A percentile compares a stretch with the other conserved stretches of the same genome.
phyloP scores from a whole-genome alignment of 1,284 basidiomycete genomes.

The Rhodotorula sp. region DNA sequence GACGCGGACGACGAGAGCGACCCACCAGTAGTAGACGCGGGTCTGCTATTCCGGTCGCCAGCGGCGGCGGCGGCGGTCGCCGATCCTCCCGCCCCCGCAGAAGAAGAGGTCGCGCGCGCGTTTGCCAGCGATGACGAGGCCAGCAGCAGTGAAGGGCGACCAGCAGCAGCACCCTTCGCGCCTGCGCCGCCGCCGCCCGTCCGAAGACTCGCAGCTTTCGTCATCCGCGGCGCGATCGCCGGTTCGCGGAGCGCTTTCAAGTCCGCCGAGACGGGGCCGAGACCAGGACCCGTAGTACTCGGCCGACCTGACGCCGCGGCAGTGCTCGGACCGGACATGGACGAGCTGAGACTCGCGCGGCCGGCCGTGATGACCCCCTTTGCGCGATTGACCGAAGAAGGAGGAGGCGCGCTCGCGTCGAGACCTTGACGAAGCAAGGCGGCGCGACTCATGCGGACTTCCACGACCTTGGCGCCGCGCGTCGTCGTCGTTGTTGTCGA shows the following conservation, averaged over 20 bases:
- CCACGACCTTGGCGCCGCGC: background rate
- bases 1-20: constrained; percentile 55
- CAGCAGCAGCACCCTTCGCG: background rate
- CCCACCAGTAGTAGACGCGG: background rate
- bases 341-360: background rate
- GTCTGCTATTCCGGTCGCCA: constrained; percentile 53
- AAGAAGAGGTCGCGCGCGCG: constrained; percentile 52
- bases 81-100: too few species aligned
- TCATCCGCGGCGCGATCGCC: constrained; percentile 63
- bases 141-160: too few species aligned
- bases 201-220: constrained; percentile 67
- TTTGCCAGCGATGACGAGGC: background rate
- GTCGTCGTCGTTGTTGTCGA: background rate
- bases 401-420: constrained; percentile 1
- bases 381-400: background rate
- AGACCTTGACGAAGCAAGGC: constrained; percentile 23
- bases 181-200: constrained; percentile 50
- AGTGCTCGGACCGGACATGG: too few species aligned
- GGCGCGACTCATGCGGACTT: constrained; percentile 26
- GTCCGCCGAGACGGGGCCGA: background rate
- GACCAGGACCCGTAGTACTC: too few species aligned
- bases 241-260: constrained; percentile 45
- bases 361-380: background rate
- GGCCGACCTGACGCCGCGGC: too few species aligned
- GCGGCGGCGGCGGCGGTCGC: constrained; percentile 57